Evolutionary conservation across 1,139 yeast species (phyloP).

Genomic region (Nakaseomyces bracarensis): DNA sequence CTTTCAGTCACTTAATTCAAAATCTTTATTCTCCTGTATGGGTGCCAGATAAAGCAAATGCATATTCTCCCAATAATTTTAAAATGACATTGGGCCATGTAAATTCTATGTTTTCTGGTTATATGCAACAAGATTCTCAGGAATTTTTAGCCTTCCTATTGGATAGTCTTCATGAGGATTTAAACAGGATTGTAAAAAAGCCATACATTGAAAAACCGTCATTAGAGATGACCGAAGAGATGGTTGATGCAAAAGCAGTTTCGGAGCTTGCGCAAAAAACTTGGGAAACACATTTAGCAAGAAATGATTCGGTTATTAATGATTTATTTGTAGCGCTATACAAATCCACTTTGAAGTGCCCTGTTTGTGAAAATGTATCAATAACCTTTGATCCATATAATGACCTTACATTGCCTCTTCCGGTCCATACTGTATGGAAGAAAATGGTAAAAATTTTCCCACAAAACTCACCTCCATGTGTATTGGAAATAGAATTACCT

Average conservation of each 20-base stretch:
- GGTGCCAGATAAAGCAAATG: slow-evolving; percentile 7
- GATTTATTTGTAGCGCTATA: slow-evolving; percentile 88
- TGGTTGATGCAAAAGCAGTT: slow-evolving; percentile 48
- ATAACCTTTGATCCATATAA: slow-evolving; percentile 92
- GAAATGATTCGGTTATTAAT: slow-evolving; percentile 79
- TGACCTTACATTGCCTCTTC: slow-evolving; percentile 84
- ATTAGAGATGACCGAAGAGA: slow-evolving; percentile 45
- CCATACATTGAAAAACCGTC: slow-evolving; percentile 91
- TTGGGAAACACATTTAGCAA: slow-evolving; percentile 69
- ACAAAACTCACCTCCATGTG: slow-evolving; percentile 41
- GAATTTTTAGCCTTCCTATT: slow-evolving; percentile 83
- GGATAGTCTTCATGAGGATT: slow-evolving; percentile 90
- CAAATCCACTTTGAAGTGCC: slow-evolving; percentile 83
- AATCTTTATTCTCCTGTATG: slow-evolving; percentile 39
- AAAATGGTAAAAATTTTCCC: slow-evolving; percentile 59
- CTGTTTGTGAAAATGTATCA: slow-evolving; percentile 71
- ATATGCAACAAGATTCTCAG: slow-evolving; percentile 91
- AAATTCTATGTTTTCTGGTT: slow-evolving; percentile 78
- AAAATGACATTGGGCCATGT: slow-evolving; percentile 71
- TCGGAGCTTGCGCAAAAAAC: slow-evolving; percentile 58
- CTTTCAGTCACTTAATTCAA: slow-evolving; percentile 61
- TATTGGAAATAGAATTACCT: slow-evolving; percentile 61
- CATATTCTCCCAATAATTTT: slow-evolving; percentile 62
- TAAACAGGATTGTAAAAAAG: slow-evolving; percentile 70
- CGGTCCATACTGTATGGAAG: slow-evolving; percentile 68